Evolutionary conservation across 2,329 filamentous ascomycete species (phyloP).

Genomic region (Macroventuria anomochaeta): DNA sequence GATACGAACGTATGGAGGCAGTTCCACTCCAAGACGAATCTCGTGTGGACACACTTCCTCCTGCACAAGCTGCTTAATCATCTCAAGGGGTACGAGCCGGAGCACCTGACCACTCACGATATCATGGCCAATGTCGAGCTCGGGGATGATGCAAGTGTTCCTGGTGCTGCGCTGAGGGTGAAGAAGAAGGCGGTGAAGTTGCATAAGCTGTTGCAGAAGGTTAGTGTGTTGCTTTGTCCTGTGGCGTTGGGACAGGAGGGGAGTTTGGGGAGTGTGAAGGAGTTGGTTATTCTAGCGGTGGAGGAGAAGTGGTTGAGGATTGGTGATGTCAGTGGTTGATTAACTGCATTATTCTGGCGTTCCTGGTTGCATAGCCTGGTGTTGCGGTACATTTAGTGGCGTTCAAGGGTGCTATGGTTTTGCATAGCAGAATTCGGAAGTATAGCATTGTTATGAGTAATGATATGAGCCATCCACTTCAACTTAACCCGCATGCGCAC

Average conservation of each 20-base stretch:
- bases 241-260: slow-evolving; percentile 36
- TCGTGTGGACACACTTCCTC: slow-evolving; percentile 69
- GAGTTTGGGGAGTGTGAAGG: slow-evolving; percentile 38
- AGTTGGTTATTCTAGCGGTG: slow-evolving; percentile 44
- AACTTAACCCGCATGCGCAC: too few relatives aligned
- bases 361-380: not conserved
- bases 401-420: too few relatives aligned
- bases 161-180: slow-evolving; percentile 26
- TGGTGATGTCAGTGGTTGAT: slow-evolving; percentile 35
- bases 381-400: not conserved
- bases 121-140: slow-evolving; percentile 24
- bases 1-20: slow-evolving; percentile 53
- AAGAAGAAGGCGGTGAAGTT: slow-evolving; percentile 48
- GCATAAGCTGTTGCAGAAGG: slow-evolving; percentile 45
- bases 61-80: slow-evolving; percentile 61
- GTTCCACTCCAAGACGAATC: slow-evolving; percentile 66
- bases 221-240: slow-evolving; percentile 51
- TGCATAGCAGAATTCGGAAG: too few relatives aligned
- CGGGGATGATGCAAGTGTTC: slow-evolving; percentile 14
- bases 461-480: too few relatives aligned
- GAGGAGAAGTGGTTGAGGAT: slow-evolving; percentile 45
- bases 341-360: not conserved
- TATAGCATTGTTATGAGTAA: too few relatives aligned
- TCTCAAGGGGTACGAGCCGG: slow-evolving; percentile 37
- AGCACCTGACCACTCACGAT: slow-evolving; percentile 16